phyloP scores from a whole-genome alignment of 2,329 filamentous ascomycete genomes.

The Hymenoscyphus scutula region DNA sequence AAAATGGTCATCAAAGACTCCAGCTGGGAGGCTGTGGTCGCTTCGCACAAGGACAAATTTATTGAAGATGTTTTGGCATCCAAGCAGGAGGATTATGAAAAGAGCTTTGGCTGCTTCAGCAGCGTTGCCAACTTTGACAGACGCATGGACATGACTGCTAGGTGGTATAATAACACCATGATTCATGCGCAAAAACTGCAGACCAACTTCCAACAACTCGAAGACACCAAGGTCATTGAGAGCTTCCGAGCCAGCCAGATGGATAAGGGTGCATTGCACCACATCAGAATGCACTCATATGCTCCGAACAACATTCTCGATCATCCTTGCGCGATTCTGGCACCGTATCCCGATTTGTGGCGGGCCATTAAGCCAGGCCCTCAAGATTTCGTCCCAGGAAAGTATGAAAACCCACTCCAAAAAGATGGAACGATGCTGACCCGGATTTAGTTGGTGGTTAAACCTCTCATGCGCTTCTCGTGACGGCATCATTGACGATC shows the following conservation, averaged over 20 bases:
- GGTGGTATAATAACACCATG: not conserved
- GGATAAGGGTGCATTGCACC: not conserved
- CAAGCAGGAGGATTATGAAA: not conserved
- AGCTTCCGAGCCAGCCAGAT: not conserved
- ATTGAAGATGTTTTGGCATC: not conserved
- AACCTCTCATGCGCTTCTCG: constrained; percentile 54
- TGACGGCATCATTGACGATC: constrained; percentile 51
- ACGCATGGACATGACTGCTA: not conserved
- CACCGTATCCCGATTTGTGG: not conserved
- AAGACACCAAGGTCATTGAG: not conserved
- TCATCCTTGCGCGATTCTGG: too few relatives aligned
- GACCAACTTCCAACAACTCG: not conserved
- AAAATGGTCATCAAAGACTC: not conserved
- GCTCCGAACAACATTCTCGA: not conserved
- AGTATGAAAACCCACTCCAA: constrained; percentile 3
- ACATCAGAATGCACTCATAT: not conserved
- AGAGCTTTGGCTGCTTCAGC: not conserved
- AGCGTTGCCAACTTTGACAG: not conserved
- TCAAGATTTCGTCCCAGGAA: not conserved
- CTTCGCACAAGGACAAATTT: not conserved
- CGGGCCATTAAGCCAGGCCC: not conserved
- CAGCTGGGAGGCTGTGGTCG: not conserved
- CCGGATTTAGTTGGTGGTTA: constrained; percentile 53
- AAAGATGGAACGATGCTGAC: not conserved
- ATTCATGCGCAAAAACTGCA: not conserved